A percentile compares a stretch with the other conserved stretches of the same genome.
Conservation (phyloP, 148 eudicot species). For the Rhododendron henanense region DNA sequence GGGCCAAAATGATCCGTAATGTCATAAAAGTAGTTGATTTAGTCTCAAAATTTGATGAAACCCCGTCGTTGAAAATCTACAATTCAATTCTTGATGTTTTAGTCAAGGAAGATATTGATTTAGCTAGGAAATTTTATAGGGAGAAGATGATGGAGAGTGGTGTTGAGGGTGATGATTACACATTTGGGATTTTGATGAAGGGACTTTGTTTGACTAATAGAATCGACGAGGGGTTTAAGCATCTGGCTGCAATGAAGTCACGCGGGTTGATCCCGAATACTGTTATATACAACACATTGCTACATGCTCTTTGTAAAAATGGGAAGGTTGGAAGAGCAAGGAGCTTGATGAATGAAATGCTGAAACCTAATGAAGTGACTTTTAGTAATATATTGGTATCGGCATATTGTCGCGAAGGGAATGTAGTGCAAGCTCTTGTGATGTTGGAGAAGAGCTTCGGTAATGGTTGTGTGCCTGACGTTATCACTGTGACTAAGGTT, state of each 20-base stretch:
- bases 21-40: slow-evolving; percentile 57
- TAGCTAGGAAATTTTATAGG: slow-evolving; percentile 86
- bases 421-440: slow-evolving; percentile 76
- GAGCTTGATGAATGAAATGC: slow-evolving; percentile 82
- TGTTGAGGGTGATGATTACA: slow-evolving; percentile 68
- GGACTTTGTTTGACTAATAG: slow-evolving; percentile 91
- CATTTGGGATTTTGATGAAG: slow-evolving; percentile 92
- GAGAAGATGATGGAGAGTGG: slow-evolving; percentile 80
- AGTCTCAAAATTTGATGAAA: slow-evolving; percentile 42
- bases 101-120: slow-evolving; percentile 86
- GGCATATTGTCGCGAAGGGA: slow-evolving; percentile 64
- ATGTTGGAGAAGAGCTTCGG: slow-evolving; percentile 66
- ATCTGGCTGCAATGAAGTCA: slow-evolving; percentile 63
- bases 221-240: slow-evolving; percentile 80
- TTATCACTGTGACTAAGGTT: slow-evolving; percentile 63
- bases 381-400: slow-evolving; percentile 74
- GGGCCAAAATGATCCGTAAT: slow-evolving; percentile 52
- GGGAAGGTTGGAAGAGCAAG: slow-evolving; percentile 94
- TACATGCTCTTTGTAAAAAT: slow-evolving; percentile 80
- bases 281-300: slow-evolving; percentile 76
- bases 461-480: slow-evolving; percentile 70
- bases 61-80: slow-evolving; percentile 60
- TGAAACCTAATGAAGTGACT: slow-evolving; percentile 66
- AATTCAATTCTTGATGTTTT: slow-evolving; percentile 82
- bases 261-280: slow-evolving; percentile 47